Evolutionary conservation across 148 eudicot species (phyloP).

Genomic region (Cornus suecica): DNA sequence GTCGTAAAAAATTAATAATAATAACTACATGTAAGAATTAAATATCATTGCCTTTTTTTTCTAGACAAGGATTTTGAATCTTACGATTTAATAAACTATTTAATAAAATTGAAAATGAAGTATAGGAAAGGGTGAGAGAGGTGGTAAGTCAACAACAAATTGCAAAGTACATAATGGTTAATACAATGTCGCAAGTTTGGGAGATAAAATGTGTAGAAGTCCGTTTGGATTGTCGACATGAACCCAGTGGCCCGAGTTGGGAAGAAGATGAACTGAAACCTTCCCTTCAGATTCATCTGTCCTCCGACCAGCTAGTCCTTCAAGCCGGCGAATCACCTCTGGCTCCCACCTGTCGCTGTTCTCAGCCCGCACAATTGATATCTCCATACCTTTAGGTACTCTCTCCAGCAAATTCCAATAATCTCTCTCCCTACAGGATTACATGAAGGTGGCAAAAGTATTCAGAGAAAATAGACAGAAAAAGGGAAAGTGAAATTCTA

Average conservation of each 20-base stretch:
- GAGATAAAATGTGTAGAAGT: conserved; percentile 79
- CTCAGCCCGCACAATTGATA: conserved; percentile 77
- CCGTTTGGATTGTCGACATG: conserved; percentile 96
- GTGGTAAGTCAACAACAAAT: neutral
- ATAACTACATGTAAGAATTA: too few relatives aligned
- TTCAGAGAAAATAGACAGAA: neutral
- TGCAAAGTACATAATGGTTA: neutral
- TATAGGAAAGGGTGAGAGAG: too few relatives aligned
- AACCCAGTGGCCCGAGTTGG: conserved; percentile 97
- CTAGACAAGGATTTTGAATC: too few relatives aligned
- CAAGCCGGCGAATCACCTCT: conserved; percentile 55
- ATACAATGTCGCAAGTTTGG: conserved; percentile 42
- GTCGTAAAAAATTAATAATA: too few relatives aligned
- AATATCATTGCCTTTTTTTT: too few relatives aligned
- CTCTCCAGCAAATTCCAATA: conserved; percentile 74
- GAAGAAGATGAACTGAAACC: conserved; percentile 65
- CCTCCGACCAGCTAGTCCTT: conserved; percentile 39
- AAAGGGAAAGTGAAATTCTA: neutral
- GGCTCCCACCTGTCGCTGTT: conserved; percentile 91
- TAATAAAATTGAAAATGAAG: too few relatives aligned
- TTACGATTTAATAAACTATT: too few relatives aligned
- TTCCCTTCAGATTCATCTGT: conserved; percentile 55
- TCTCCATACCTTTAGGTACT: conserved; percentile 71
- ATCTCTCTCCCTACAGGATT: conserved; percentile 59
- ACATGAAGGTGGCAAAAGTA: neutral